Base-by-base conservation (phyloP, 192 early-diverging fungal genomes). In the Coemansia sp. region DNA sequence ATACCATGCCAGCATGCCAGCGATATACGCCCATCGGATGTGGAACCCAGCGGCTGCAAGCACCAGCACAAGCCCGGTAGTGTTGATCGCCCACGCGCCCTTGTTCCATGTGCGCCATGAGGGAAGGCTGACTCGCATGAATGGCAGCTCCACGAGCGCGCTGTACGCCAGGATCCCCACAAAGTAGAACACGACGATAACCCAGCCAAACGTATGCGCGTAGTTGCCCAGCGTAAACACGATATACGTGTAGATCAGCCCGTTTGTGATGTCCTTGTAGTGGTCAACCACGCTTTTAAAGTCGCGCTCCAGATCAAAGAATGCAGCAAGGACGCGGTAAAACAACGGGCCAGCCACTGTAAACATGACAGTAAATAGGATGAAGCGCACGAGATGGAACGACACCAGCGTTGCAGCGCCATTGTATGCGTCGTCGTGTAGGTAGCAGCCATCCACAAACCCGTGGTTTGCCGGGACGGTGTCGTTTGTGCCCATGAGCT, bases 191-290 rank as follows among this genome's bases (percentile, higher is more conserved):
- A 77, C 65, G 34, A 69, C 53, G 0, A 69, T 73, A 18, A 75
- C 75, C 76, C 88, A 88, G 75, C 79, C 77, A 48, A 91, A 84
- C 18, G 89, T 88, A 48, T 83, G 76, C 18, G 90, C 75, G 69
- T 92, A 92, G 74, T 89, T 90, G 46, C 91, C 91, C 81, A 93
- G 85, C 36, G 89, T 87, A 69, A 93, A 93, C 6, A 93, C 71
- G 21, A 93, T 76, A 39, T 86, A 81, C 10, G 86, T 74, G 73
- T 91, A 93, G 3, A 86, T 72, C 12, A 89, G 71, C 0, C 84
- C 85, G 18, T 78, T 67, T 12, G 89, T 74, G 2, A 88, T 21
- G 68, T 93, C 90, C 63, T 88, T 87, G 67, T 86, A 91, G 62
- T 90, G 88, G 36, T 89, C 84, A 23, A 84, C 84, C 4, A 84